A percentile compares a stretch with the other conserved stretches of the same genome.
These are phyloP conservation scores for Botrytis cinerea DNA, from an alignment of 2,329 filamentous ascomycete genomes.

Conservation along the genomic window DNA sequence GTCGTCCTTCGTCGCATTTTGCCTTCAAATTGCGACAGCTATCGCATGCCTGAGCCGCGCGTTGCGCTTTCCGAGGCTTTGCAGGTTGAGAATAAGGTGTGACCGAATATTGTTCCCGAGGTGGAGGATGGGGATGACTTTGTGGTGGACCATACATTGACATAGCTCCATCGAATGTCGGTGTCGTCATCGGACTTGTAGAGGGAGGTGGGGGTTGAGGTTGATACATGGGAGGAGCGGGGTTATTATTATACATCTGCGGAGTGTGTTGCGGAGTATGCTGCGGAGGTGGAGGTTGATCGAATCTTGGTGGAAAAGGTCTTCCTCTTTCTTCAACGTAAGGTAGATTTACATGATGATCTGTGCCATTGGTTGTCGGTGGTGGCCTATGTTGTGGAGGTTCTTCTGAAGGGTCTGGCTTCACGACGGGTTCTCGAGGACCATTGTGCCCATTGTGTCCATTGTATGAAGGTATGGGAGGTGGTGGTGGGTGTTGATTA, in stretches of 20 bases:
- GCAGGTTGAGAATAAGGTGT: conserved; percentile 15
- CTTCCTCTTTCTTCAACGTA: conserved; percentile 35
- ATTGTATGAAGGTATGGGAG: conserved; percentile 43
- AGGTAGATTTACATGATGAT: conserved; percentile 35
- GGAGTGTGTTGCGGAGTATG: conserved; percentile 15
- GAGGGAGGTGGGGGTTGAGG: conserved; percentile 33
- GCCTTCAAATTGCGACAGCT: conserved; percentile 85
- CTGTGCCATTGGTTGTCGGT: conserved; percentile 36
- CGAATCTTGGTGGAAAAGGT: conserved; percentile 30
- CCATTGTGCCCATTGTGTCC: conserved; percentile 24
- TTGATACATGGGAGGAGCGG: conserved; percentile 28
- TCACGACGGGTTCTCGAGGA: conserved; percentile 54
- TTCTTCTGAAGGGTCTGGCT: conserved; percentile 51
- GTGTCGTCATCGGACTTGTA: conserved; percentile 38
- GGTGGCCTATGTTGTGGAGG: conserved; percentile 44
- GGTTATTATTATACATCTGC: conserved; percentile 22
- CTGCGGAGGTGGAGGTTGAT: conserved; percentile 31
- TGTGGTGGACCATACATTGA: conserved; percentile 29
- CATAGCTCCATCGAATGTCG: conserved; percentile 22
- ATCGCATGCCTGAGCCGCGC: conserved; percentile 73
- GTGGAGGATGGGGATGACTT: conserved; percentile 27
- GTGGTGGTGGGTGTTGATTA: conserved; percentile 43
- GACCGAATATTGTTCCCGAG: conserved; percentile 32
- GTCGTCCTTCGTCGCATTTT: conserved; percentile 86
- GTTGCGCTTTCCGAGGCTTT: conserved; percentile 37